Evolutionary conservation across 2,329 filamentous ascomycete genomes (phyloP).

Genomic region (Sporothrix protearum): DNA sequence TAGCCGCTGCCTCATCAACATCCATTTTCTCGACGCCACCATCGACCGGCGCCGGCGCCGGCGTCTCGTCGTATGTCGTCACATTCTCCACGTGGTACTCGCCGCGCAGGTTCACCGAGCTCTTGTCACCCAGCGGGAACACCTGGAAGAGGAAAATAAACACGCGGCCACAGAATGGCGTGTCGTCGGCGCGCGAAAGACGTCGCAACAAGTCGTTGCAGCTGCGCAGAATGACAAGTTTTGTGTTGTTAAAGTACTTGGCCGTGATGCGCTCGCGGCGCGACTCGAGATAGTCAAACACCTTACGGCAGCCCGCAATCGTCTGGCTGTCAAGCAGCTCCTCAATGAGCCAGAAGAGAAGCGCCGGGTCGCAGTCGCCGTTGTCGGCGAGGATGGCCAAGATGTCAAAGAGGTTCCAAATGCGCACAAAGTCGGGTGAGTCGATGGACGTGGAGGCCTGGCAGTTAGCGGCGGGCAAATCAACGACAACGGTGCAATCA

Average conservation of each 20-base stretch:
- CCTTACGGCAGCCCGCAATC: conserved; percentile 81
- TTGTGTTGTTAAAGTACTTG: conserved; percentile 75
- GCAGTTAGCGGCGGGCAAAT: neutral
- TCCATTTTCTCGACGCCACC: conserved; percentile 31
- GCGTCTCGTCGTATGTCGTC: conserved; percentile 70
- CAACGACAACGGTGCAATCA: conserved; percentile 55
- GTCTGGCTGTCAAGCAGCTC: conserved; percentile 95
- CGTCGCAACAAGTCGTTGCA: conserved; percentile 94
- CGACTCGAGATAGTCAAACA: conserved; percentile 95
- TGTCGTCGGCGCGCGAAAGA: conserved; percentile 92
- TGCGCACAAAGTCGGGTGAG: conserved; percentile 70
- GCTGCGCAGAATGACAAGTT: conserved; percentile 81
- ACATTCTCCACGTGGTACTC: conserved; percentile 96
- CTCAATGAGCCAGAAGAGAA: conserved; percentile 88
- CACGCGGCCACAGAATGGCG: conserved; percentile 92
- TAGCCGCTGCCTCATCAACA: conserved; percentile 32
- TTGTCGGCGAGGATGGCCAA: conserved; percentile 83
- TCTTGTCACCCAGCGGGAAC: conserved; percentile 93
- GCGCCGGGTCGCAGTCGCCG: conserved; percentile 70
- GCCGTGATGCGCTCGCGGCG: conserved; percentile 83
- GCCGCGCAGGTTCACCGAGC: conserved; percentile 91
- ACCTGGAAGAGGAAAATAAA: conserved; percentile 99
- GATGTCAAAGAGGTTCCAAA: conserved; percentile 94
- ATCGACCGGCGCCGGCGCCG: conserved; percentile 29
- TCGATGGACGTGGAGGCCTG: conserved; percentile 74